Evolutionary conservation across 345 rosid genomes (phyloP).

Genomic region (Euphorbia pulcherrima): DNA sequence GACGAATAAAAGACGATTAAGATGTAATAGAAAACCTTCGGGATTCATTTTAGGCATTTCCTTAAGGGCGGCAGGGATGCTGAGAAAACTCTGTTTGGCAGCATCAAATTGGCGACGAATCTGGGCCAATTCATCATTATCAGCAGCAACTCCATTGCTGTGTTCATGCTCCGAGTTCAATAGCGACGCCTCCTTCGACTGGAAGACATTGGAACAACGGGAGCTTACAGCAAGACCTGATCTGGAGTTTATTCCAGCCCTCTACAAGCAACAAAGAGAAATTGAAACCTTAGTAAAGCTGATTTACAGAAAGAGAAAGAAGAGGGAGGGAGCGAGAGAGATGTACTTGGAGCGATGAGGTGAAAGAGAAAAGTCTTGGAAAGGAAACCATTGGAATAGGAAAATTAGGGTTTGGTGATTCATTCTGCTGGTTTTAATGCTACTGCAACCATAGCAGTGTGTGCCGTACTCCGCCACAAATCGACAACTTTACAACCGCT

Average conservation of each 20-base stretch:
- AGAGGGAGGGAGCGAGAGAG: neutral
- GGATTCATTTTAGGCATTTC: slow-evolving; percentile 84
- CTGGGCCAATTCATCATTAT: slow-evolving; percentile 45
- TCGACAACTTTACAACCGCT: neutral
- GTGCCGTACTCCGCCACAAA: neutral
- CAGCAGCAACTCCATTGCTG: slow-evolving; percentile 15
- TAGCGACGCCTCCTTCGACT: slow-evolving; percentile 28
- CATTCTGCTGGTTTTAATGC: neutral
- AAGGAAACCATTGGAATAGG: slow-evolving; percentile 26
- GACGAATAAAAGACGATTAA: neutral
- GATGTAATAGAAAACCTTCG: slow-evolving; percentile 44
- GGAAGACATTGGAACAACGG: slow-evolving; percentile 30
- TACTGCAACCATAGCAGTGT: neutral
- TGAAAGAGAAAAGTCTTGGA: slow-evolving; percentile 31
- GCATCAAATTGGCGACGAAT: slow-evolving; percentile 58
- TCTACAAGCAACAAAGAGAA: slow-evolving; percentile 37
- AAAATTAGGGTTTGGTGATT: neutral
- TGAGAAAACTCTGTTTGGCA: slow-evolving; percentile 67
- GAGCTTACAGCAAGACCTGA: slow-evolving; percentile 35
- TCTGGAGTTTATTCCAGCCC: slow-evolving; percentile 12
- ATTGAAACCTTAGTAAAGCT: neutral
- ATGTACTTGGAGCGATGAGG: slow-evolving; percentile 25
- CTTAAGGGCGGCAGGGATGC: slow-evolving; percentile 59
- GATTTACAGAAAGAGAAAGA: neutral
- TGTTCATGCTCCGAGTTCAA: slow-evolving; percentile 39